Conservation (phyloP, 1,284 basidiomycete genomes). For the Singerocomus inundabilis region DNA sequence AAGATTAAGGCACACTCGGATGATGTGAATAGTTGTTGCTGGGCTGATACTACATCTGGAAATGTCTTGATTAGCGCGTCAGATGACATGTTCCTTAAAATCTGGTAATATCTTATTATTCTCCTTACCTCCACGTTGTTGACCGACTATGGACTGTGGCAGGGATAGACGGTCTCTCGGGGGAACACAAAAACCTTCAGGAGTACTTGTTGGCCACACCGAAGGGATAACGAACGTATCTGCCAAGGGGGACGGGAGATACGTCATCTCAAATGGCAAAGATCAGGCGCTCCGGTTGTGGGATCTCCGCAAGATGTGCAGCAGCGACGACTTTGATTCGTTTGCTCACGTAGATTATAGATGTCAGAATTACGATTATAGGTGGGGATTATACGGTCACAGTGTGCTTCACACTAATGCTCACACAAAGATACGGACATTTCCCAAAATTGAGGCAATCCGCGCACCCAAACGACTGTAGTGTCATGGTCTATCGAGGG, state of each 20-base stretch:
- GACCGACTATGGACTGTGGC: slow-evolving; percentile 2
- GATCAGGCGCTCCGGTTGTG: slow-evolving; percentile 92
- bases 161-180: slow-evolving; percentile 92
- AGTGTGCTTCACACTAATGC: slow-evolving; percentile 4
- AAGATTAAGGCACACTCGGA: slow-evolving; percentile 83
- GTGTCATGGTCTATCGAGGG: slow-evolving; percentile 94
- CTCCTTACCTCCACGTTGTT: not conserved
- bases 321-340: slow-evolving; percentile 68
- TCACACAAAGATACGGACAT: slow-evolving; percentile 49
- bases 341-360: slow-evolving; percentile 54
- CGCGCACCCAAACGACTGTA: slow-evolving; percentile 83
- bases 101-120: slow-evolving; percentile 63
- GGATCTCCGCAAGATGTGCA: slow-evolving; percentile 93
- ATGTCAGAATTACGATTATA: slow-evolving; percentile 75
- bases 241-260: slow-evolving; percentile 89
- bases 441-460: slow-evolving; percentile 70
- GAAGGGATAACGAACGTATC: slow-evolving; percentile 92
- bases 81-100: slow-evolving; percentile 92
- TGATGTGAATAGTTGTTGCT: slow-evolving; percentile 96
- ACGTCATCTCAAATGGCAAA: slow-evolving; percentile 96
- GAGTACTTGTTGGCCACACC: slow-evolving; percentile 91
- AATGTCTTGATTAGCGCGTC: slow-evolving; percentile 94
- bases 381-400: slow-evolving; percentile 41
- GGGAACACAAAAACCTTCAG: slow-evolving; percentile 79
- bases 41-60: slow-evolving; percentile 89